Percentiles rank a stretch among this genome's conserved stretches.
Conservation (phyloP, 495 filamentous ascomycete species). For the Tuber microsphaerosporum region DNA sequence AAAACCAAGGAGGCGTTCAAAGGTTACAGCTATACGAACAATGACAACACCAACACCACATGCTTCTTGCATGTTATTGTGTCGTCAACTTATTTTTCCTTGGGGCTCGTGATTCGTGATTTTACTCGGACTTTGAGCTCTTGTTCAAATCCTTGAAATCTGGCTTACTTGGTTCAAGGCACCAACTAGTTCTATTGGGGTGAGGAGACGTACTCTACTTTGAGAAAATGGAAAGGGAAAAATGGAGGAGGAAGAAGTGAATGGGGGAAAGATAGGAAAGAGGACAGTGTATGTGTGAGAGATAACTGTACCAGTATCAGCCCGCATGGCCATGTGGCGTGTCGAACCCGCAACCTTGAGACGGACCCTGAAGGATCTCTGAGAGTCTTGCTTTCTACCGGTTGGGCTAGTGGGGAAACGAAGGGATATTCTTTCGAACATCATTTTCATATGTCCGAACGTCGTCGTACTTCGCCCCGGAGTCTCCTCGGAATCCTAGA, state of each 20-base stretch:
- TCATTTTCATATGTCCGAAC: background rate
- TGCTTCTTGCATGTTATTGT: background rate
- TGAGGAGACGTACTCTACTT: background rate
- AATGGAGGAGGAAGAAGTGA: background rate
- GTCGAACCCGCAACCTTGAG: conserved; percentile 55
- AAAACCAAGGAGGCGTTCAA: background rate
- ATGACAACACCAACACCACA: background rate
- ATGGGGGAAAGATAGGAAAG: background rate
- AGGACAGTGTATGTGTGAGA: background rate
- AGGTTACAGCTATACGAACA: background rate
- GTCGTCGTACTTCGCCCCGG: background rate
- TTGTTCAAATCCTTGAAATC: background rate
- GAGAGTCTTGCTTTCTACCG: conserved; percentile 51
- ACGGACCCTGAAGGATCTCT: conserved; percentile 38
- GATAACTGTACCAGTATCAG: conserved; percentile 24
- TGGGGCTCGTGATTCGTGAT: background rate
- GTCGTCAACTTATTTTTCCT: background rate
- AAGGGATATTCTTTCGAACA: background rate
- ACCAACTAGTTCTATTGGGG: background rate
- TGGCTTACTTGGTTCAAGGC: background rate
- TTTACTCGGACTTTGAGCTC: background rate
- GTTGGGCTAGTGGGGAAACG: no score
- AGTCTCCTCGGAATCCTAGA: background rate
- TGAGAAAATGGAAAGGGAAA: background rate
- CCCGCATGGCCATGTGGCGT: conserved; percentile 48